These are phyloP conservation scores for Pythium aquatile DNA, from an alignment of 352 stramenopile species.

Conservation along the genomic window DNA sequence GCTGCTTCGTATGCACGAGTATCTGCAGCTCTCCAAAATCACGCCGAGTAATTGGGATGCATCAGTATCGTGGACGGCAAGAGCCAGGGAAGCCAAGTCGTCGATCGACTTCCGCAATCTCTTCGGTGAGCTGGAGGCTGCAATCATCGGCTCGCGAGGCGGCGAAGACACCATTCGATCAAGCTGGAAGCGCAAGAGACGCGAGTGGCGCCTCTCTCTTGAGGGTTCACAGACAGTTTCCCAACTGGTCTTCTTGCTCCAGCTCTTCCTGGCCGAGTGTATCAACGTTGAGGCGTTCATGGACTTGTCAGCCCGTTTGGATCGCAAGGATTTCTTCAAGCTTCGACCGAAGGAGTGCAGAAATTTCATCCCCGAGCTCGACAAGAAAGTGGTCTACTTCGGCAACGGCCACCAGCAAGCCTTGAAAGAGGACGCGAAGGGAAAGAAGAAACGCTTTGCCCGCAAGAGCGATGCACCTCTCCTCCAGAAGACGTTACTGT, in stretches of 20 bases:
- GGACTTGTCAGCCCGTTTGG: constrained; percentile 66
- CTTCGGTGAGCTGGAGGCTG: constrained; percentile 60
- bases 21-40: constrained; percentile 57
- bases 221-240: constrained; percentile 66
- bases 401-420: constrained; percentile 78
- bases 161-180: constrained; percentile 57
- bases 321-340: constrained; percentile 79
- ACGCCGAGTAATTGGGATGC: constrained; percentile 47
- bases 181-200: constrained; percentile 75
- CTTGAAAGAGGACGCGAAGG: constrained; percentile 78
- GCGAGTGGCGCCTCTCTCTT: constrained; percentile 66
- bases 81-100: constrained; percentile 31
- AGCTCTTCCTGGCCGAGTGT: constrained; percentile 73
- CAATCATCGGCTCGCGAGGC: constrained; percentile 38
- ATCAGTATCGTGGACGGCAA: constrained; percentile 39
- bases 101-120: constrained; percentile 40
- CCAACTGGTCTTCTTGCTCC: constrained; percentile 69
- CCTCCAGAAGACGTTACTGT: constrained; percentile 51
- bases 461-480: constrained; percentile 66
- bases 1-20: constrained; percentile 56
- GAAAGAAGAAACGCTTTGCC: constrained; percentile 71
- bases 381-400: constrained; percentile 71
- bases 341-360: constrained; percentile 63
- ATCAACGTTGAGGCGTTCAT: constrained; percentile 80
- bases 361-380: constrained; percentile 78